Evolutionary conservation across 345 rosid species (phyloP).

Genomic region (Bruguiera sexangula): DNA sequence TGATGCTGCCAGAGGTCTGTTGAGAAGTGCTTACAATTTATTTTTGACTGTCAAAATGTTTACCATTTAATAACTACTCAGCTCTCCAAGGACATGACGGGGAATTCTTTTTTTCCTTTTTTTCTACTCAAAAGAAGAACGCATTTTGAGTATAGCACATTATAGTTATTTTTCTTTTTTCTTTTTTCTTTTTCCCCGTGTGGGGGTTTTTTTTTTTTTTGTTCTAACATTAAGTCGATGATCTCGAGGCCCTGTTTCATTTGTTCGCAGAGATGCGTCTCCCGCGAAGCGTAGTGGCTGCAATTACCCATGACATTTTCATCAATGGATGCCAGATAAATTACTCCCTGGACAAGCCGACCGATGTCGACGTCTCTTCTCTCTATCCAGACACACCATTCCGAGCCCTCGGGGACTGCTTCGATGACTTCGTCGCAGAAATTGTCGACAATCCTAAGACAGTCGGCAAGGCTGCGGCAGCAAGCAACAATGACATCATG

Average conservation of each 20-base stretch:
- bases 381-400: conserved; percentile 26
- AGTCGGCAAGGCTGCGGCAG: background rate
- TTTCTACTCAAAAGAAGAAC: no score
- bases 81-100: no score
- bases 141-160: no score
- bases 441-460: background rate
- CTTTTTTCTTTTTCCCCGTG: background rate
- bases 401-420: conserved; percentile 26
- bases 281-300: conserved; percentile 33
- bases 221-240: background rate
- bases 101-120: no score
- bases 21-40: no score
- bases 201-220: background rate
- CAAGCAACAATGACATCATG: background rate
- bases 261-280: conserved; percentile 29
- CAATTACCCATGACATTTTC: conserved; percentile 36
- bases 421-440: conserved; percentile 14
- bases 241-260: background rate
- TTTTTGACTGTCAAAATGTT: background rate
- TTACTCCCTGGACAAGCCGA: conserved; percentile 20
- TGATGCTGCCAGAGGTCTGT: conserved; percentile 27
- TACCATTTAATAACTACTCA: no score
- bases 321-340: conserved; percentile 34
- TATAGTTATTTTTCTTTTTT: background rate
- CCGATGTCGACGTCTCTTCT: conserved; percentile 21